Percentiles rank a stretch among this genome's conserved stretches.
These are phyloP conservation scores for Trametes sp. DNA, from an alignment of 1,284 basidiomycete genomes.

Conservation along the genomic window DNA sequence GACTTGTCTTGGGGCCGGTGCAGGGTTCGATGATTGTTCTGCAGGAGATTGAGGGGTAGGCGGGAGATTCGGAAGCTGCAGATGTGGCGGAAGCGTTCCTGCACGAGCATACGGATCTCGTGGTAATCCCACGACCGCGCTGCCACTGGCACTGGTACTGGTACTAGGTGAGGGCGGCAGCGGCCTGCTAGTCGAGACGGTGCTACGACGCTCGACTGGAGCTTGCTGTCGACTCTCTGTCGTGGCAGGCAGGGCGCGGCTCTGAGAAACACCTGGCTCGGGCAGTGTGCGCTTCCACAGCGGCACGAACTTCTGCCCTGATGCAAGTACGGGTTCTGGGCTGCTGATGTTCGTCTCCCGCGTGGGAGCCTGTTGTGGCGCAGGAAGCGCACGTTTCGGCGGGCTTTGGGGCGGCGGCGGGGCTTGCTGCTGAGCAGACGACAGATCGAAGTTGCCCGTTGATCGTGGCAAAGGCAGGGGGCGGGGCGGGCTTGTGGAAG, in stretches of 20 bases:
- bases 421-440: constrained; percentile 18
- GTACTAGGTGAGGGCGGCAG: constrained; percentile 23
- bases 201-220: constrained; percentile 24
- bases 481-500: constrained; percentile 31
- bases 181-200: constrained; percentile 18
- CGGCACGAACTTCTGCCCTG: constrained; percentile 41
- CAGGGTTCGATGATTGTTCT: background rate
- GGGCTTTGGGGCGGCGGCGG: constrained; percentile 30
- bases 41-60: constrained; percentile 22
- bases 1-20: constrained; percentile 6
- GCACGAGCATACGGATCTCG: constrained; percentile 17
- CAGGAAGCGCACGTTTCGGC: constrained; percentile 29
- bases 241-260: constrained; percentile 7
- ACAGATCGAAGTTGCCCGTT: constrained; percentile 31
- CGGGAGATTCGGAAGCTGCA: constrained; percentile 19
- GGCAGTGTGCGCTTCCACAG: constrained; percentile 42
- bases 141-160: constrained; percentile 1
- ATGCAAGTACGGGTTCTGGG: constrained; percentile 22
- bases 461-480: constrained; percentile 38
- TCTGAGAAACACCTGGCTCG: constrained; percentile 25
- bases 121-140: too few species aligned
- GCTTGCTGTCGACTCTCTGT: constrained; percentile 11
- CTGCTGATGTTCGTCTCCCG: constrained; percentile 7
- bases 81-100: constrained; percentile 24
- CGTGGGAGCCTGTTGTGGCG: constrained; percentile 10